phyloP scores from a whole-genome alignment of 345 rosid species.

The Moricandia arvensis region DNA sequence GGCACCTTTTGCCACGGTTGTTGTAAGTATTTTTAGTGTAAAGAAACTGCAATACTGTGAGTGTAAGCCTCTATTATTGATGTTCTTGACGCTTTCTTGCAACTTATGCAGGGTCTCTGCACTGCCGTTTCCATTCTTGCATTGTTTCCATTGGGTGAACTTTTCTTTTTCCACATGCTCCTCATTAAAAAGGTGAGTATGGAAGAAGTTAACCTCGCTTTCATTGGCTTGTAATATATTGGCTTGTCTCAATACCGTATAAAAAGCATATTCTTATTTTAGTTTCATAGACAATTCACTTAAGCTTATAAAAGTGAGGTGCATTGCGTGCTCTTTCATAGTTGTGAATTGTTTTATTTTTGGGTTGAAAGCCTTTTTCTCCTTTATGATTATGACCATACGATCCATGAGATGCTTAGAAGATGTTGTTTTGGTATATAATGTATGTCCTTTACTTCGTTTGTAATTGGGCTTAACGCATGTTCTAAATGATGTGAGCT shows the following conservation, averaged over 20 bases:
- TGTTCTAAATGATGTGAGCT: neutral
- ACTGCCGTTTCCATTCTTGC: conserved; percentile 89
- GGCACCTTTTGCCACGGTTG: conserved; percentile 91
- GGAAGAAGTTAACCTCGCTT: neutral
- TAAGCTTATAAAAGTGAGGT: neutral
- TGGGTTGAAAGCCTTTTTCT: neutral
- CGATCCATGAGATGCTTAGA: neutral
- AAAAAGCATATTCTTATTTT: conserved; percentile 2
- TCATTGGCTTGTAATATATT: neutral
- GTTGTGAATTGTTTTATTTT: neutral
- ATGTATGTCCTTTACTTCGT: neutral
- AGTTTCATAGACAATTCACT: neutral
- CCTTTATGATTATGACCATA: neutral
- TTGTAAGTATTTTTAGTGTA: conserved; percentile 51
- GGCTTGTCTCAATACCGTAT: neutral
- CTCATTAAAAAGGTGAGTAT: conserved; percentile 82
- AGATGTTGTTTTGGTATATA: neutral
- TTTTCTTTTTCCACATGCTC: conserved; percentile 93
- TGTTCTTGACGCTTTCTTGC: conserved; percentile 11
- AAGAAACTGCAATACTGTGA: neutral
- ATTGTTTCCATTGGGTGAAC: conserved; percentile 87
- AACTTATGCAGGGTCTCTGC: conserved; percentile 65
- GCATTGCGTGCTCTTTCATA: neutral
- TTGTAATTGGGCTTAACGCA: neutral
- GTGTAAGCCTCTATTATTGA: conserved; percentile 27